Evolutionary conservation across 1,139 yeast species (phyloP), one percentile per base, ranked within the genome.

Genomic region (Pichia sp.): DNA sequence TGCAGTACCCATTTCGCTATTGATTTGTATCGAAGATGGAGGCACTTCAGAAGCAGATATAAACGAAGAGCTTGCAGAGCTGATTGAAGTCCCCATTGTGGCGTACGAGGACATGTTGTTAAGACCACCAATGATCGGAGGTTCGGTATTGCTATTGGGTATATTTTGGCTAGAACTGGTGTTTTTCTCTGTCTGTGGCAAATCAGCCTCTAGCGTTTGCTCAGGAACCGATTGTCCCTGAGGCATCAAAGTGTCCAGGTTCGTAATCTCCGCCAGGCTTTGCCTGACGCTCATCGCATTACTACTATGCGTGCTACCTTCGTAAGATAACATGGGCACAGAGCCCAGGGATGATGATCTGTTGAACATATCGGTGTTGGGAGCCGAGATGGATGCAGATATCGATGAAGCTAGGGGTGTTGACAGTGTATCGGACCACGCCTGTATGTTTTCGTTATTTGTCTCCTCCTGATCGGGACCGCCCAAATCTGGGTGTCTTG

Each of bases 61-160:
- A 27, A 17, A 46, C 4, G 50, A 46, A 12, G 55, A 53, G 9
- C 41, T 43, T 6, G 46, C 20, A 2, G 53, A 51, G 16, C 50
- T 46, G 7, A 51, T n/a, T 24, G 53, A 51, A 12, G 50, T 36
- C n/a, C 24, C 50, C 27, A 38, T 48, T 14, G 7, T 16, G 14
- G 30, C 16, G 14, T 27, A 34, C 33, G 30, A 6, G 27, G 20
- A 12, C 33, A 12, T 33, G 24, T 4, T 20, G 17, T 16, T 36
- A 17, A 14, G 30, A 34, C 7, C 16, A 10, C 34, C 34, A 27
- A 30, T 27, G 16, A 17, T 31, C 6, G 38, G 14, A 17, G 1
- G 6, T 8, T 46, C 38, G 16, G 20, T 29, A 40, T 14, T 44
- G 33, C 14, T 12, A 33, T n/a, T n/a, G 43, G 43, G 43, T 40